These are phyloP conservation scores for Flammula alnicola DNA, from an alignment of 1,284 basidiomycete genomes.

Conservation along the genomic window DNA sequence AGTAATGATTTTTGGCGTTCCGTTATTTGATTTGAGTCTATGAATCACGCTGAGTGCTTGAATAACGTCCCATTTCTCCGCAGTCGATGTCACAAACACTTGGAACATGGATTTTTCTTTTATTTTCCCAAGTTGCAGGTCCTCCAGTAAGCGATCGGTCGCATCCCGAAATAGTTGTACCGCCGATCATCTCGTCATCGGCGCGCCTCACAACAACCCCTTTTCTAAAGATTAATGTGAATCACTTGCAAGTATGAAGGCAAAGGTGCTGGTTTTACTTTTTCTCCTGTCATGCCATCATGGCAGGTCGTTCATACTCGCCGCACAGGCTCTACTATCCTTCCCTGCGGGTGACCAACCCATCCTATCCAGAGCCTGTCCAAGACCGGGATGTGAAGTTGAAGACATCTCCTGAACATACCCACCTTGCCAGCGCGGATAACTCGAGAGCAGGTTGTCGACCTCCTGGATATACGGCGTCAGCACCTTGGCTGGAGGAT, in stretches of 20 bases:
- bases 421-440: no score
- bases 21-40: neutral
- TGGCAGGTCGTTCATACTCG: neutral
- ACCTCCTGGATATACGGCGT: constrained; percentile 2
- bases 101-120: no score
- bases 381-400: neutral
- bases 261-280: neutral
- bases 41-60: no score
- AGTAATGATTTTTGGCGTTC: constrained; percentile 2
- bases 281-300: constrained; percentile 1
- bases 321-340: neutral
- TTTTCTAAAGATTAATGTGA: neutral
- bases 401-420: no score
- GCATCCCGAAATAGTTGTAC: no score
- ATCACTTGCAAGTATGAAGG: neutral
- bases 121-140: no score
- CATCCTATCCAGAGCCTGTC: neutral
- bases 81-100: no score
- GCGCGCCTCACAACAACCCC: neutral
- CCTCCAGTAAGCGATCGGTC: no score
- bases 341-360: neutral
- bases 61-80: no score
- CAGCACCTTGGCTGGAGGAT: constrained; percentile 1
- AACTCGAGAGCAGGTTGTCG: neutral
- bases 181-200: no score